Base-by-base conservation (phyloP, 1,284 basidiomycete species). In the Coniferiporia sulphurascens region DNA sequence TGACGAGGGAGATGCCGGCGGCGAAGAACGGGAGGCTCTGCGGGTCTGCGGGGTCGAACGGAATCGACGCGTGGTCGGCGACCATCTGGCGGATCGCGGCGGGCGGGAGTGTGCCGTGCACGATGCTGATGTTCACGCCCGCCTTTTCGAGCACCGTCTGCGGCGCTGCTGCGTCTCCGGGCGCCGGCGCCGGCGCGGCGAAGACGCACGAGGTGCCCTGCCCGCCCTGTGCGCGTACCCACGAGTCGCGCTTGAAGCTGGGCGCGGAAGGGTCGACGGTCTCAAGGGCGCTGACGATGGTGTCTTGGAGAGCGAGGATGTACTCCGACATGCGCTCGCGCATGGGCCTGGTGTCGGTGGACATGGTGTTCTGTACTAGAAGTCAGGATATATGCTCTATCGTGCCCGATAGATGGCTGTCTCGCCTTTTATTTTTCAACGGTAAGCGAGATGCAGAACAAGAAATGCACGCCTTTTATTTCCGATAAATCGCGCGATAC, bases 81-180 rank as follows among this genome's bases (percentile, higher is more conserved):
- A 90, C 82, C 96, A 99, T 99, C 76, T 97, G 93, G 69, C 84
- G 83, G 70, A 98, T 88, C 1, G 95, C 96, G 17, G 87, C 77
- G 0, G 93, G 93, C 1, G 95, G 93, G 1, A 99, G 84, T 36
- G 77, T 81, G 41, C 95, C 95, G 69, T 98, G 87, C 0, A 98
- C 93, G 69, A 98, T 80, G 32, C 91, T 93, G 67, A 98, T 90
- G 75, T 98, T 98, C 58, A 98, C 94, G 1, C 97, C 97, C 1
- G 90, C 96, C 74, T 99, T 99, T 72, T 99, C 96, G 66, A 99
- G 87, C 17, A 93, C 79, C 0, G 84, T 79, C 66, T 67, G 41
- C 56, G 67, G 66, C 48, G 68, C 41, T 35, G 71, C 58, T 38
- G 63, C 56, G 48, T 66, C 55, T 27, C 70, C 65, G n/a, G 61